phyloP scores from a whole-genome alignment of 2,329 filamentous ascomycete species.

The Nemania sp. region DNA sequence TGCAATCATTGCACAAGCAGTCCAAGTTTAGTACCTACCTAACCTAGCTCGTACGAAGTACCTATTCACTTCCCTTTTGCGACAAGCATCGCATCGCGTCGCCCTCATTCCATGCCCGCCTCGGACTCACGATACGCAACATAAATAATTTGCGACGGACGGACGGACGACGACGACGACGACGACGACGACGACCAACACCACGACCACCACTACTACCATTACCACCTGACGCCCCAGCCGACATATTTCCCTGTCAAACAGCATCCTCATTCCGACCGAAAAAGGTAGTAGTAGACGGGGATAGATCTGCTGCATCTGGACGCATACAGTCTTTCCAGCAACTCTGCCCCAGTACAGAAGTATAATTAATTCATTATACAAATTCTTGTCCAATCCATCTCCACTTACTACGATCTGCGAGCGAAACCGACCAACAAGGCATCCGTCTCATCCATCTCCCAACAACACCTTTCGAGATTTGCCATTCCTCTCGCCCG shows the following conservation, averaged over 20 bases:
- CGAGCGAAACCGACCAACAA: background rate
- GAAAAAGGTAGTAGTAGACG: too few relatives aligned
- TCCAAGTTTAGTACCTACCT: conserved; percentile 16
- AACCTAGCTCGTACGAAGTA: too few relatives aligned
- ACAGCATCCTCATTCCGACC: too few relatives aligned
- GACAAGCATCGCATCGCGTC: conserved; percentile 26
- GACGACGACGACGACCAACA: too few relatives aligned
- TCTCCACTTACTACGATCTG: background rate
- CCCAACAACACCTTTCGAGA: background rate
- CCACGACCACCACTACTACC: too few relatives aligned
- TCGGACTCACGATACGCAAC: conserved; percentile 6
- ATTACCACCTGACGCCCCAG: too few relatives aligned
- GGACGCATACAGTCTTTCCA: background rate
- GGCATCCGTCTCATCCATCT: too few relatives aligned
- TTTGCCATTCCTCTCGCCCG: background rate
- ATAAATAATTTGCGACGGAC: conserved; percentile 5
- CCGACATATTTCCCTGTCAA: too few relatives aligned
- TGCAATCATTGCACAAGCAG: conserved; percentile 15
- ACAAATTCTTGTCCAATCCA: background rate
- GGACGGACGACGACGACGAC: too few relatives aligned
- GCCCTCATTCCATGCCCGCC: conserved; percentile 14
- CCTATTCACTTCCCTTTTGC: conserved; percentile 16
- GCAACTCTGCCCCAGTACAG: too few relatives aligned
- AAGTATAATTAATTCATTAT: background rate
- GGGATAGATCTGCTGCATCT: background rate